These are phyloP conservation scores for Elongisporangium undulatum DNA, from an alignment of 352 stramenopile genomes.

Conservation along the genomic window DNA sequence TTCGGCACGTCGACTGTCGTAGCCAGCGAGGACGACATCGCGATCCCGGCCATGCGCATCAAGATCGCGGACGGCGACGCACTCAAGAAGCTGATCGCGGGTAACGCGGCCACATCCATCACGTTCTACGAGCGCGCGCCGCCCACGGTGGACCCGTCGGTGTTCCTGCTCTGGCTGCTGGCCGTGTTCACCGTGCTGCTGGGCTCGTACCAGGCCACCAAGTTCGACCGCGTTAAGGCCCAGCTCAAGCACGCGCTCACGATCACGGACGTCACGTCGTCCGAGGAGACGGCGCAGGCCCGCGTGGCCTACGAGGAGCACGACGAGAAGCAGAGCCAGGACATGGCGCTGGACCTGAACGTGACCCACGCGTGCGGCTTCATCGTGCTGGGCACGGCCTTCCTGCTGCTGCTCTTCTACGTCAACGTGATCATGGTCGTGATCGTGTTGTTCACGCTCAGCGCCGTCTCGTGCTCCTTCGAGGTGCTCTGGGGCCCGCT, in stretches of 20 bases:
- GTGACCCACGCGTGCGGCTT: constrained; percentile 88
- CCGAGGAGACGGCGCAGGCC: constrained; percentile 39
- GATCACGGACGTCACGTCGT: constrained; percentile 45
- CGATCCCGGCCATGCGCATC: constrained; percentile 66
- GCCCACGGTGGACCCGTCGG: constrained; percentile 50
- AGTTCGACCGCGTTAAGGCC: constrained; percentile 60
- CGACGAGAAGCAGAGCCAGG: constrained; percentile 36
- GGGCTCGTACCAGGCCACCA: constrained; percentile 65
- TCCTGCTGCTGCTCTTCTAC: constrained; percentile 91
- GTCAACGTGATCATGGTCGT: constrained; percentile 75
- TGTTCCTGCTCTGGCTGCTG: constrained; percentile 73
- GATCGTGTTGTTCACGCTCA: constrained; percentile 62
- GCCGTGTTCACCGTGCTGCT: constrained; percentile 70
- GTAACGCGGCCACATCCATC: constrained; percentile 13
- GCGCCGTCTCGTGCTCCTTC: constrained; percentile 48
- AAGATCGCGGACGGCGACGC: constrained; percentile 50
- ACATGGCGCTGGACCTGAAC: constrained; percentile 86
- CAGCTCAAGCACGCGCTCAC: constrained; percentile 47
- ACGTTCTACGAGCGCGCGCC: constrained; percentile 65
- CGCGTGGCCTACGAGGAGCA: constrained; percentile 51
- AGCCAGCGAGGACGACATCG: constrained; percentile 32
- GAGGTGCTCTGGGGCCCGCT: constrained; percentile 58
- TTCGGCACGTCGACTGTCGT: constrained; percentile 35
- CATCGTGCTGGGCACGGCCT: constrained; percentile 85
- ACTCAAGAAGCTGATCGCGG: constrained; percentile 39